Evolutionary conservation across 129 eudicot genomes (phyloP), one percentile per base, ranked within the genome.

Genomic region (Dittrichia graveolens): DNA sequence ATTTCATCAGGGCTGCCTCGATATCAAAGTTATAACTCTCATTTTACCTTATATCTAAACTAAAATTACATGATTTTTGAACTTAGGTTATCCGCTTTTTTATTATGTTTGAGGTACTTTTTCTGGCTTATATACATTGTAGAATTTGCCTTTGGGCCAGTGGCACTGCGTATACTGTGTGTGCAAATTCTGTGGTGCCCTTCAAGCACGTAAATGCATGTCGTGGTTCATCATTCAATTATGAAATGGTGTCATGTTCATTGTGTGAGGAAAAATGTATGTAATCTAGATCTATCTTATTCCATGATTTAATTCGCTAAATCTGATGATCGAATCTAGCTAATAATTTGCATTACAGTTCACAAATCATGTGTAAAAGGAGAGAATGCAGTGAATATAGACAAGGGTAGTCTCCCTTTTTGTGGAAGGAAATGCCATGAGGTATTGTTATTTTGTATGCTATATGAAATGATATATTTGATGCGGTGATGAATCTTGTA

Each of bases 181-280:
- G 5, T 91, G 97, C 87, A 91, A 91, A 63, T 85, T 82, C 42
- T 91, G 92, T 81, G 88, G 85, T 11, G 13, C 74, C 16, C 24
- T 53, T 57, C 72, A 47, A 42, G 73, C 48, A 16, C 83, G 71
- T 69, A 76, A 67, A 57, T n/a, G n/a, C n/a, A n/a, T n/a, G n/a
- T n/a, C 44, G 60, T 45, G 18, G 15, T 42, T 53, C 54, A 39
- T 34, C 55, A 52, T 9, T 18, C 16, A 12, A 9, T 38, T 76
- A 82, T 45, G 64, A 70, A 48, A 50, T 77, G 76, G 73, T 69
- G 11, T 58, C 81, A 1, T 91, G 97, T 74, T 45, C 67, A 10
- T 72, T 91, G 62, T 91, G 97, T 39, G 89, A 85, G 55, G 91
- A 78, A 55, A 88, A 84, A 85, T 88, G 97, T 88, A 83, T 54